phyloP scores from a whole-genome alignment of 768 basidiomycete species.

The Agrocybe praecox region DNA sequence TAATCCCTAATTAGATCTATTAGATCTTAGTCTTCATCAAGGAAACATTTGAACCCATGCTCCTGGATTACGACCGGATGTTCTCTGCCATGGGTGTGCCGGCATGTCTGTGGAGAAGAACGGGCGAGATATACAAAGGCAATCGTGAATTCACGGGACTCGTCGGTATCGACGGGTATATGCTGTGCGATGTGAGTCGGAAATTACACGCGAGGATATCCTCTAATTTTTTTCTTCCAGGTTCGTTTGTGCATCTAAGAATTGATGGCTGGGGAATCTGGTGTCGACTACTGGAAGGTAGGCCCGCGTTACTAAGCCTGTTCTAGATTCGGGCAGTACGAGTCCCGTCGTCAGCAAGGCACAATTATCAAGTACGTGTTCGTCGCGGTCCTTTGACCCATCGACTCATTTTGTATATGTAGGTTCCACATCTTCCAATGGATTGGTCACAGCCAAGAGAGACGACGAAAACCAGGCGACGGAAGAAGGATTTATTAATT shows the following conservation, averaged over 20 bases:
- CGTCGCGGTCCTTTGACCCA: neutral
- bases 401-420: neutral
- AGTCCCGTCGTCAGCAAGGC: slow-evolving; percentile 29
- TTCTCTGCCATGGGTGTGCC: slow-evolving; percentile 97
- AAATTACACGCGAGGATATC: too few relatives aligned
- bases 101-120: slow-evolving; percentile 94
- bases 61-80: slow-evolving; percentile 94
- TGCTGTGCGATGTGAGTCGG: slow-evolving; percentile 83
- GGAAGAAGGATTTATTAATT: slow-evolving; percentile 81
- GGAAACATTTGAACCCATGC: slow-evolving; percentile 93
- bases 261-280: slow-evolving; percentile 96
- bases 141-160: slow-evolving; percentile 95
- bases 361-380: slow-evolving; percentile 14
- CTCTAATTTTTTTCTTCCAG: too few relatives aligned
- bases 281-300: slow-evolving; percentile 98
- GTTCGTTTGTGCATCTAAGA: slow-evolving; percentile 97
- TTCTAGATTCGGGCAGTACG: slow-evolving; percentile 42
- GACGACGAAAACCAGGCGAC: slow-evolving; percentile 35
- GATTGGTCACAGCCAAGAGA: slow-evolving; percentile 17
- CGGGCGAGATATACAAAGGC: slow-evolving; percentile 98
- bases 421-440: slow-evolving; percentile 15
- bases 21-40: slow-evolving; percentile 97
- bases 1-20: slow-evolving; percentile 77
- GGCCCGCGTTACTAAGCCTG: slow-evolving; percentile 68
- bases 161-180: slow-evolving; percentile 82